Conservation (phyloP, 2,329 filamentous ascomycete genomes). For the Geosmithia flava region DNA sequence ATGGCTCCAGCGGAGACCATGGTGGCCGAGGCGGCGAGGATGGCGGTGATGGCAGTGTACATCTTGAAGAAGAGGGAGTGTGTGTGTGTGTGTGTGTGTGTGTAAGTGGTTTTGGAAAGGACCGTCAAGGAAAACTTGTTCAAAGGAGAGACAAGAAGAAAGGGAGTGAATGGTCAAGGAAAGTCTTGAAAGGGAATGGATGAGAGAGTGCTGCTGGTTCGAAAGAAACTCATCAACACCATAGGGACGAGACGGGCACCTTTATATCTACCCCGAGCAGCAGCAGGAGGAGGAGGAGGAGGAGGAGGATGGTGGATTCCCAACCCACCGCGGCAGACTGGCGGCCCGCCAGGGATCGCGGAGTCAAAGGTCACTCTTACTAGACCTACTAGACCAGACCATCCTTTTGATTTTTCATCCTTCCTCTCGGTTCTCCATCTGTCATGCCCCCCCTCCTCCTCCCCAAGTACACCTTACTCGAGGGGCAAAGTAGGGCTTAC, state of each 20-base stretch:
- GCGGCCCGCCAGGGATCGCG: too few species aligned
- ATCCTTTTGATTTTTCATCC: not conserved
- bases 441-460: too few species aligned
- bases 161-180: not conserved
- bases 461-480: not conserved
- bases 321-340: not conserved
- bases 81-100: not conserved
- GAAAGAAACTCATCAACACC: not conserved
- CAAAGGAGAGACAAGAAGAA: not conserved
- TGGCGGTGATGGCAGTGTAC: conserved; percentile 9
- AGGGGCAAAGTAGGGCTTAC: not conserved
- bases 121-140: not conserved
- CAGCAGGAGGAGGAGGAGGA: too few species aligned
- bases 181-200: not conserved
- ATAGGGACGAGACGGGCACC: not conserved
- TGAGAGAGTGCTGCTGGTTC: not conserved
- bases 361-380: too few species aligned
- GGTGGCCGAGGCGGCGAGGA: conserved; percentile 10
- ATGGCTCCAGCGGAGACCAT: conserved; percentile 9
- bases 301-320: not conserved
- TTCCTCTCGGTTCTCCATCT: not conserved
- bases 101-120: not conserved
- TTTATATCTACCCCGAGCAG: not conserved
- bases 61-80: conserved; percentile 6
- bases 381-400: too few species aligned